Evolutionary conservation across 1,284 basidiomycete species (phyloP).

Genomic region (Irpex sp.): DNA sequence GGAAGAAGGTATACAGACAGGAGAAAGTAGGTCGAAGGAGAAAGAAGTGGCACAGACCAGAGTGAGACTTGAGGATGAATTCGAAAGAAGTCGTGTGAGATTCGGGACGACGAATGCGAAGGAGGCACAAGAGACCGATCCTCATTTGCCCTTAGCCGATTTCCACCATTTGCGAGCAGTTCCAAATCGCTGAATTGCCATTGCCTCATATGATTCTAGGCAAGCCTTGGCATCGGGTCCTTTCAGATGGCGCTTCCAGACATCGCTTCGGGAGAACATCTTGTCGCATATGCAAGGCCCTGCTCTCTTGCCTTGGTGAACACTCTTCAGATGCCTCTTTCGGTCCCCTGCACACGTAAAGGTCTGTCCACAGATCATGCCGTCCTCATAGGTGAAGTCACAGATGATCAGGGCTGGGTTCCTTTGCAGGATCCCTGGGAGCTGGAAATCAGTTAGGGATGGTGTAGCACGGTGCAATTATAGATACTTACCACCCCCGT

Average conservation of each 20-base stretch:
- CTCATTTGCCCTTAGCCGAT: background rate
- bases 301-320: background rate
- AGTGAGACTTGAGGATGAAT: too few species aligned
- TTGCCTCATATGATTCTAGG: background rate
- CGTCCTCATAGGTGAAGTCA: background rate
- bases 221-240: background rate
- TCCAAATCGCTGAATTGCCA: background rate
- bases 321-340: background rate
- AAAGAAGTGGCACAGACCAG: too few species aligned
- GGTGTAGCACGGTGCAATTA: too few species aligned
- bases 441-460: too few species aligned
- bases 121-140: background rate
- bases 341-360: background rate
- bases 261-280: background rate
- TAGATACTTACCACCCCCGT: too few species aligned
- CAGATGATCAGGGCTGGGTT: background rate
- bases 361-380: background rate
- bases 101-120: too few species aligned
- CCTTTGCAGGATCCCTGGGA: too few species aligned
- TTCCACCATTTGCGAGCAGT: background rate
- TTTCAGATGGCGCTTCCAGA: background rate
- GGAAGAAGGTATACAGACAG: too few species aligned
- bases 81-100: too few species aligned
- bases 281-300: background rate
- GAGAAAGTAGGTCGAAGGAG: too few species aligned